Evolutionary conservation across 1,139 yeast genomes (phyloP).

Genomic region (Candida neerlandica): DNA sequence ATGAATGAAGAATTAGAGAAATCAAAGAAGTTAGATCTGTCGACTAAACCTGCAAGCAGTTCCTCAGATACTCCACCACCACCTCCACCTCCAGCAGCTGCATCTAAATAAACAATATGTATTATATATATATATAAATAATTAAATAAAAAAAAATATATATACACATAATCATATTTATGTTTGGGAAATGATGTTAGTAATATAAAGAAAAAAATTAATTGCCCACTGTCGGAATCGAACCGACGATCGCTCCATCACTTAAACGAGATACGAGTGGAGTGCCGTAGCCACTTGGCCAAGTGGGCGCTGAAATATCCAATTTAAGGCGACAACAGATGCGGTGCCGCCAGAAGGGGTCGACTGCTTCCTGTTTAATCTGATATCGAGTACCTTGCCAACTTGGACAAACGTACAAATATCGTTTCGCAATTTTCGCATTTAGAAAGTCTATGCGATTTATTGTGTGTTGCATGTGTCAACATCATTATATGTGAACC

Average conservation of each 20-base stretch:
- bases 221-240: conserved; percentile 55
- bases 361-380: no score
- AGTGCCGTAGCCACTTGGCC: conserved; percentile 61
- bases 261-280: conserved; percentile 28
- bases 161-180: not conserved
- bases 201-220: conserved; percentile 17
- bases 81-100: conserved; percentile 31
- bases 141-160: conserved; percentile 1
- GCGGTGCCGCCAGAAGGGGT: no score
- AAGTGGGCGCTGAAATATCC: conserved; percentile 33
- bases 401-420: no score
- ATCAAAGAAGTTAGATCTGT: conserved; percentile 39
- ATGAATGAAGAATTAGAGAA: conserved; percentile 51
- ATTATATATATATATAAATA: not conserved
- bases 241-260: conserved; percentile 31
- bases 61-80: conserved; percentile 18
- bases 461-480: no score
- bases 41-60: conserved; percentile 6
- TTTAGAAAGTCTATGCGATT: no score
- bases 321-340: no score
- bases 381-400: no score
- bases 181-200: no score
- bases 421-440: no score
- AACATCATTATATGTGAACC: no score
- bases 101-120: not conserved